These are phyloP conservation scores for Dittrichia graveolens DNA, from an alignment of 129 eudicot genomes.

Conservation along the genomic window DNA sequence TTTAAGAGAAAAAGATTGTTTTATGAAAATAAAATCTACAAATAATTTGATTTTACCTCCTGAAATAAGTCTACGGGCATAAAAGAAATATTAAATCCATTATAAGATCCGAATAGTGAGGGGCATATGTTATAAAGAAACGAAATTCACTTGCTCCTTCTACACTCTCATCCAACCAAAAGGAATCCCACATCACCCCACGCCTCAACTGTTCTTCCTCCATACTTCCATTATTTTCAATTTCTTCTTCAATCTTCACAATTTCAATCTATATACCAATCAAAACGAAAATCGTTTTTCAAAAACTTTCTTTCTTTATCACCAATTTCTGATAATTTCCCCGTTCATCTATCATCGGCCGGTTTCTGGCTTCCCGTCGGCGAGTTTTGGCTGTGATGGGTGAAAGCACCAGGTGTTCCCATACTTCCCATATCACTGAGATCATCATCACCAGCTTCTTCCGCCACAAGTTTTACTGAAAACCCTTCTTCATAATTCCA, in stretches of 20 bases:
- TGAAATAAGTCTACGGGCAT: background rate
- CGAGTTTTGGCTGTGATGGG: constrained; percentile 57
- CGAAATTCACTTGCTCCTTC: constrained; percentile 25
- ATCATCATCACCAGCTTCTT: constrained; percentile 92
- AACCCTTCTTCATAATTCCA: background rate
- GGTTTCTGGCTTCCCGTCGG: constrained; percentile 24
- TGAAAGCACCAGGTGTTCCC: constrained; percentile 71
- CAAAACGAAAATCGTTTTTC: no score
- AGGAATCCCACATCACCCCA: constrained; percentile 32
- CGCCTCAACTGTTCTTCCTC: background rate
- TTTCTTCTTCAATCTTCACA: constrained; percentile 21
- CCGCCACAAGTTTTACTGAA: constrained; percentile 61
- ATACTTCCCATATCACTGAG: constrained; percentile 88
- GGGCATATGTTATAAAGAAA: constrained; percentile 27
- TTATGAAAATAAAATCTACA: no score
- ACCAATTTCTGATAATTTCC: background rate
- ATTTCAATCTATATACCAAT: background rate
- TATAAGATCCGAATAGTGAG: constrained; percentile 18
- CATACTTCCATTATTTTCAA: constrained; percentile 11
- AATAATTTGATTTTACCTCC: no score
- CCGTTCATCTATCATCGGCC: background rate
- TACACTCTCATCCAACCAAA: constrained; percentile 41
- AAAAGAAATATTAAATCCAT: background rate
- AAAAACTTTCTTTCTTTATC: background rate
- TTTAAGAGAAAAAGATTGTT: no score